Evolutionary conservation across 2,329 filamentous ascomycete genomes (phyloP).

Genomic region (Coleophoma eucalyptorum): DNA sequence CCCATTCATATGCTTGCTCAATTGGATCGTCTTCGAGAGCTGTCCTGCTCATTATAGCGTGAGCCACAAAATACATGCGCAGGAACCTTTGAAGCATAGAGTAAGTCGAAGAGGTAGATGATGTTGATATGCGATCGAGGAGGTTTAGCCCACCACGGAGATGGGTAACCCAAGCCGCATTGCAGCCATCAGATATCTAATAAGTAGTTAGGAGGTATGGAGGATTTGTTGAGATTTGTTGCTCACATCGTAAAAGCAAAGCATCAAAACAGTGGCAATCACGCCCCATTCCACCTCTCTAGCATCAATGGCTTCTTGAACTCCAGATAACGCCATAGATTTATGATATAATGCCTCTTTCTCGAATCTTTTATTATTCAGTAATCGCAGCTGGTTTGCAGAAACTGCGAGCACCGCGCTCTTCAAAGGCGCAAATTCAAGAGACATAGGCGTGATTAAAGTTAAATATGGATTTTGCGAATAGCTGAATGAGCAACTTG

Average conservation of each 20-base stretch:
- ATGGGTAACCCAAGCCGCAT: conserved; percentile 1
- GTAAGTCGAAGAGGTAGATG: background rate
- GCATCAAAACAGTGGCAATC: background rate
- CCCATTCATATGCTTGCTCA: background rate
- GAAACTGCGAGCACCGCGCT: background rate
- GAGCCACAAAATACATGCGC: background rate
- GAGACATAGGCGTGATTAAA: background rate
- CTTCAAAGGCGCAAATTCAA: background rate
- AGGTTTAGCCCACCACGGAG: background rate
- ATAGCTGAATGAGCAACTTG: background rate
- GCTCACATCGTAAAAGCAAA: background rate
- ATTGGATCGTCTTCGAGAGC: background rate
- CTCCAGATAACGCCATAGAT: background rate
- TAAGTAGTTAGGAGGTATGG: background rate
- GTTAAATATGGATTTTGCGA: background rate
- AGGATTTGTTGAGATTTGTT: background rate
- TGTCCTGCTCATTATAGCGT: background rate
- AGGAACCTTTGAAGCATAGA: background rate
- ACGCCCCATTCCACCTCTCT: background rate
- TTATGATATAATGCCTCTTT: background rate
- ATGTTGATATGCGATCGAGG: background rate
- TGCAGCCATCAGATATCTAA: background rate
- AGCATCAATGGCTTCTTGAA: background rate
- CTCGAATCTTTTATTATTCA: background rate
- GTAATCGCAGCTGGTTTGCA: background rate